Conservation (phyloP, 164 flowering plant genomes). For the Litsea cubeba region DNA sequence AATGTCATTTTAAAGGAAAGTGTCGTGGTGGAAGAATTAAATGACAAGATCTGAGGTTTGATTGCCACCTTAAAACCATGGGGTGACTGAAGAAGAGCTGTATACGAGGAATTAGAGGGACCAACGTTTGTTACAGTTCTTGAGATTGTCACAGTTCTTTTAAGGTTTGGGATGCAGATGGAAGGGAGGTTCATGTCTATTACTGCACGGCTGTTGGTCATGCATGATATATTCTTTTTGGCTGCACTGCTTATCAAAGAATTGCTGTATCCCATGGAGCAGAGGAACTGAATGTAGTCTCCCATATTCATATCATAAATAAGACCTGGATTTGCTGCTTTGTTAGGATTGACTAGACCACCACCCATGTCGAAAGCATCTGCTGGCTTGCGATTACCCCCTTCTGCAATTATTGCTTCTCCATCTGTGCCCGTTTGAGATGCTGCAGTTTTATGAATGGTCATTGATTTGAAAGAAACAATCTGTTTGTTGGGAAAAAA, state of each 20-base stretch:
- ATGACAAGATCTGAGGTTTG: conserved; percentile 36
- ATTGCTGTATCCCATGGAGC: conserved; percentile 31
- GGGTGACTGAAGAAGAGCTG: conserved; percentile 38
- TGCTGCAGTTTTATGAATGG: conserved; percentile 7
- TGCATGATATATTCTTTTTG: conserved; percentile 13
- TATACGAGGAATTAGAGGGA: conserved; percentile 20
- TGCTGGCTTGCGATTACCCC: conserved; percentile 23
- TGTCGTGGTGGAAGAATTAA: conserved; percentile 31
- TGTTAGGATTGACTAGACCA: conserved; percentile 35
- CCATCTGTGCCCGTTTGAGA: conserved; percentile 17
- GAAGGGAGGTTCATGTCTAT: conserved; percentile 46
- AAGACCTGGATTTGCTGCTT: conserved; percentile 41
- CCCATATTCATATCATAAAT: conserved; percentile 21
- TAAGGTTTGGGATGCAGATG: conserved; percentile 39
- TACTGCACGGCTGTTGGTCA: conserved; percentile 2
- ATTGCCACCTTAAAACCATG: conserved; percentile 35
- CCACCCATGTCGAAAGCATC: conserved; percentile 41
- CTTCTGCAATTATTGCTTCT: conserved; percentile 19
- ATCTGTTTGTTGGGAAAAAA: too few relatives aligned
- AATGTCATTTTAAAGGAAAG: conserved; percentile 34
- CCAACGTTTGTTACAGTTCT: conserved; percentile 49
- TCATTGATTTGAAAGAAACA: background rate
- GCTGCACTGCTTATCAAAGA: conserved; percentile 20
- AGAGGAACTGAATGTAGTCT: conserved; percentile 35
- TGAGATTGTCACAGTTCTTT: conserved; percentile 22